Conservation (phyloP, 2,329 filamentous ascomycete genomes). For the Phaeosphaeria sp. region DNA sequence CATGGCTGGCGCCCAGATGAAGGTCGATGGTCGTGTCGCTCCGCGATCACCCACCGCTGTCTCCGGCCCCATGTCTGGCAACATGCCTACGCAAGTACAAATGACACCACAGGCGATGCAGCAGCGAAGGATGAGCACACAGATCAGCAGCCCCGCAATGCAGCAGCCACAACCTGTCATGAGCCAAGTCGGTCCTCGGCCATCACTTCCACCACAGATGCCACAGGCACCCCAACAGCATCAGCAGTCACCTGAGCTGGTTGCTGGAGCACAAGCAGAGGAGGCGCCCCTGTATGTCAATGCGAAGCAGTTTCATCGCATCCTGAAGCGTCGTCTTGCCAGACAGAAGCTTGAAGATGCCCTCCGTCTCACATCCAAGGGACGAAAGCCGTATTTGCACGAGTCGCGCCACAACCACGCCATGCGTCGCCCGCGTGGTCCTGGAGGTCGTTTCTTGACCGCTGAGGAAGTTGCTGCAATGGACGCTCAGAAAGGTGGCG, state of each 20-base stretch:
- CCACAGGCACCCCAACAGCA: slow-evolving; percentile 69
- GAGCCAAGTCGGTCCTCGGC: slow-evolving; percentile 67
- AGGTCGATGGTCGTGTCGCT: slow-evolving; percentile 71
- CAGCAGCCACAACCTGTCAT: slow-evolving; percentile 78
- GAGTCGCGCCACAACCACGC: slow-evolving; percentile 98
- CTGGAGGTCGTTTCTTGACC: slow-evolving; percentile 93
- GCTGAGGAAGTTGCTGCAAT: slow-evolving; percentile 94
- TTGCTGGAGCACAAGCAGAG: slow-evolving; percentile 70
- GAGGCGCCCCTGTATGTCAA: slow-evolving; percentile 98
- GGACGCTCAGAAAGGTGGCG: slow-evolving; percentile 58
- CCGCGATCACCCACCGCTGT: slow-evolving; percentile 80
- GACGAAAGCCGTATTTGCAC: slow-evolving; percentile 94
- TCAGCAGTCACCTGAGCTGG: slow-evolving; percentile 81
- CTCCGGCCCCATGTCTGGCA: slow-evolving; percentile 61
- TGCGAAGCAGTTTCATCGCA: slow-evolving; percentile 97
- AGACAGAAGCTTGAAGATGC: slow-evolving; percentile 94
- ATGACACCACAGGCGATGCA: slow-evolving; percentile 48
- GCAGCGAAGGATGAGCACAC: slow-evolving; percentile 51
- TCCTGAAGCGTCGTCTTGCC: slow-evolving; percentile 90
- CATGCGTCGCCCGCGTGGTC: slow-evolving; percentile 92
- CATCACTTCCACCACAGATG: slow-evolving; percentile 58
- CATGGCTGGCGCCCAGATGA: slow-evolving; percentile 71
- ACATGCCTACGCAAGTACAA: slow-evolving; percentile 47
- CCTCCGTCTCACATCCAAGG: slow-evolving; percentile 89
- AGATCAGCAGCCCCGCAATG: slow-evolving; percentile 57